Evolutionary conservation across 2,329 filamentous ascomycete genomes (phyloP).

Genomic region (Aspergillus sp.): DNA sequence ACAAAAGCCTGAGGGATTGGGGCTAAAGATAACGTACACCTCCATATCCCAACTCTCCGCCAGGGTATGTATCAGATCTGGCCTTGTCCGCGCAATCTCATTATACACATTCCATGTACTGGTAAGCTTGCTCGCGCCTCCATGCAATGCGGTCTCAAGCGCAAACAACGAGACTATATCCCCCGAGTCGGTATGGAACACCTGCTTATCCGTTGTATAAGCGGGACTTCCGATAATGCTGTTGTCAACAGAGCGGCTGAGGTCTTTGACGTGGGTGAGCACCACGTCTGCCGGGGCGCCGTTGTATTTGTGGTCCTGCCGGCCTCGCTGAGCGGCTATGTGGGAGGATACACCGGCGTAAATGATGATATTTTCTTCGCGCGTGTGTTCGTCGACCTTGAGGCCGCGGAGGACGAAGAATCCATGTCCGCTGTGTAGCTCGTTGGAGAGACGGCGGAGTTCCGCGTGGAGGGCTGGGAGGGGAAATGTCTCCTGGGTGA

Average conservation of each 20-base stretch:
- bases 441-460: constrained; percentile 35
- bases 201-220: constrained; percentile 40
- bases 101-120: constrained; percentile 57
- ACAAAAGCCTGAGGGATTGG: no score
- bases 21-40: background rate
- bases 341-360: constrained; percentile 46
- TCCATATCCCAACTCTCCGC: constrained; percentile 44
- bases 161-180: constrained; percentile 56
- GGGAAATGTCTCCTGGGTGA: constrained; percentile 49
- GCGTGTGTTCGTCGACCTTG: constrained; percentile 35
- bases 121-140: constrained; percentile 54
- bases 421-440: constrained; percentile 43
- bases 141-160: constrained; percentile 47
- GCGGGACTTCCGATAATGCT: constrained; percentile 42
- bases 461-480: constrained; percentile 36
- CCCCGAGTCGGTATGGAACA: constrained; percentile 59
- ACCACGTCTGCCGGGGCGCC: constrained; percentile 46
- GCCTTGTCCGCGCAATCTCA: constrained; percentile 51
- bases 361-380: constrained; percentile 41
- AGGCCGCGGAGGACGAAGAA: constrained; percentile 48
- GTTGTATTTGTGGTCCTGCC: constrained; percentile 42
- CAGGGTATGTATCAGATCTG: constrained; percentile 54
- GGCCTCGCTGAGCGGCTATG: constrained; percentile 39
- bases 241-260: constrained; percentile 34
- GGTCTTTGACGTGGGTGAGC: constrained; percentile 63